These are phyloP conservation scores for Xylaria curta DNA, from an alignment of 495 filamentous ascomycete species.

Conservation along the genomic window DNA sequence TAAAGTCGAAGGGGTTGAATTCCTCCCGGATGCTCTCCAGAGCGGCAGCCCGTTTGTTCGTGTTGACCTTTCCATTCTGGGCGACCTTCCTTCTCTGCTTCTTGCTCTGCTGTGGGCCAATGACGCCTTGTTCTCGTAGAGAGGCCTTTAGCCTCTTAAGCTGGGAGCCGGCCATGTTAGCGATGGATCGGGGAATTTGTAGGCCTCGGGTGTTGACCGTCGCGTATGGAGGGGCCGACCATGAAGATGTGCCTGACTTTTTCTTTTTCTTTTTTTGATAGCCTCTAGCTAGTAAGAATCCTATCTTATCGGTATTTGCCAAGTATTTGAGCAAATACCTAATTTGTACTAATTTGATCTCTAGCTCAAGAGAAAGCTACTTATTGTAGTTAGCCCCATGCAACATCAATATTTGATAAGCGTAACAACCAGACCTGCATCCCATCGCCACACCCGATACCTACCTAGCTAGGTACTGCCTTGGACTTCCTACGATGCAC, in stretches of 20 bases:
- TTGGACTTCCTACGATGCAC: background rate
- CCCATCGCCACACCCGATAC: slow-evolving; percentile 7
- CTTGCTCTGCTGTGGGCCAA: slow-evolving; percentile 88
- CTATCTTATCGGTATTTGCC: slow-evolving; percentile 13
- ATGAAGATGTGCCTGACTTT: slow-evolving; percentile 29
- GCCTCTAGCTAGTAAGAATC: background rate
- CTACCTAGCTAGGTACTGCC: background rate
- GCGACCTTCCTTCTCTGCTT: slow-evolving; percentile 82
- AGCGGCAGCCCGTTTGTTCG: slow-evolving; percentile 71
- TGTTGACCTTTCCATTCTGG: slow-evolving; percentile 63
- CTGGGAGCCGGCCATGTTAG: slow-evolving; percentile 88
- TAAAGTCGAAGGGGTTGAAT: slow-evolving; percentile 97
- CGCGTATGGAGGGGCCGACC: slow-evolving; percentile 5
- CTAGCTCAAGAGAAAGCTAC: background rate
- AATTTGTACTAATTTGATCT: background rate
- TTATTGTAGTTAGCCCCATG: background rate
- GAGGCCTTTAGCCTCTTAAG: slow-evolving; percentile 94
- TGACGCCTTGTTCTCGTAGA: slow-evolving; percentile 82
- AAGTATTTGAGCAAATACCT: background rate
- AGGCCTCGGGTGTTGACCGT: background rate
- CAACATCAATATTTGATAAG: background rate
- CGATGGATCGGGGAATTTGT: background rate
- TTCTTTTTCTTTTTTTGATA: slow-evolving; percentile 40
- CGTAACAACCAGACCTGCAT: background rate
- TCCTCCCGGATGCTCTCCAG: slow-evolving; percentile 86